Evolutionary conservation across 2,329 filamentous ascomycete genomes (phyloP), one percentile per base, ranked within the genome.

Genomic region (Arthrobotrys iridis): DNA sequence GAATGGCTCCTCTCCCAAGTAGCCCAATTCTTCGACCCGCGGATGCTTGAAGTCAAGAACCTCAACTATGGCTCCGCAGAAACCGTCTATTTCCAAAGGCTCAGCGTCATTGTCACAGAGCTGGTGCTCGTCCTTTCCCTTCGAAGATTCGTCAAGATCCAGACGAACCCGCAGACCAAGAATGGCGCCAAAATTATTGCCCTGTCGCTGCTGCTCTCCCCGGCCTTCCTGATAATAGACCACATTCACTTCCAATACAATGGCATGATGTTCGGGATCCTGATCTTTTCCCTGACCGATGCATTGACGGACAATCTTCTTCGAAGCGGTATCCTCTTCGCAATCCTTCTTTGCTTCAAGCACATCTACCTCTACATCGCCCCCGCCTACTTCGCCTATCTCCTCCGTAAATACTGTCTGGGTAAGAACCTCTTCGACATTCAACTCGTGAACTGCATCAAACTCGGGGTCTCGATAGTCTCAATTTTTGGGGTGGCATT

Each of bases 201-300:
- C 22, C 86, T 98, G 66, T 97, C 94, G 0, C 89, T 99, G 72
- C 85, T 98, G 2, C 87, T 98, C 10, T 98, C 93, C 0, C 95
- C 95, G 0, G 95, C 94, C 1, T 87, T 99, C 35, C 86, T 99
- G 74, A 96, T 99, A 81, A 98, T 99, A 82, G 95, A 99, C 81
- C 95, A 99, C 82, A 94, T 97, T 77, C 93, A 97, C 82, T 99
- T 99, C 82, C 95, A 99, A 85, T 99, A 99, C 85, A 99, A 99
- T 84, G 94, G 95, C 41, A 93, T 93, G 83, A 88, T 99, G 83
- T 99, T 98, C 81, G 95, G 95, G 37, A 85, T 98, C 45, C 85
- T 99, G 58, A 87, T 98, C 37, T 85, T 94, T 63, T 98, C 95
- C 1, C 86, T 99, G 52, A 91, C 96, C 1, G 84, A 96, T 72